Conservation (phyloP, 179 eudicot genomes). For the Beta corolliflora region DNA sequence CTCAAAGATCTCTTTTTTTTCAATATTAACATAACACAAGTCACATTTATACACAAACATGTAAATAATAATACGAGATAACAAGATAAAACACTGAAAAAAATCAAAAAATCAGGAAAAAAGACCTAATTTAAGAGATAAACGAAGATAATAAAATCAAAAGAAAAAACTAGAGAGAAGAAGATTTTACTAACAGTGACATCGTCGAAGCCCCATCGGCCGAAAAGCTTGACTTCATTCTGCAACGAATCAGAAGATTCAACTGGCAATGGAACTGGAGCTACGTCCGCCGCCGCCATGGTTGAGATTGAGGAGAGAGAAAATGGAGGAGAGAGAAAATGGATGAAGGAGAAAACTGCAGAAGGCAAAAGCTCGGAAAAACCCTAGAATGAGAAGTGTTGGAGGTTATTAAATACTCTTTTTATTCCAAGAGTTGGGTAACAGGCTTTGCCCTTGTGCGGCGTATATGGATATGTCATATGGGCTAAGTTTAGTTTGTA, state of each 20-base stretch:
- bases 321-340: not conserved
- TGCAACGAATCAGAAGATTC: not conserved
- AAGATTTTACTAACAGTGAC: not conserved
- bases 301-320: not conserved
- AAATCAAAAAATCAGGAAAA: not conserved
- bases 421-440: too few species aligned
- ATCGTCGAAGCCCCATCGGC: slow-evolving; percentile 7
- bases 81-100: not conserved
- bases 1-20: too few species aligned
- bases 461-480: too few species aligned
- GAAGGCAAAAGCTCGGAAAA: not conserved
- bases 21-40: not conserved
- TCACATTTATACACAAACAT: too few species aligned
- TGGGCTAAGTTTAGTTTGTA: too few species aligned
- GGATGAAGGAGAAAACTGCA: not conserved
- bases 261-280: not conserved
- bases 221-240: slow-evolving; percentile 18
- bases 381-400: not conserved
- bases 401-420: too few species aligned
- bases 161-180: not conserved
- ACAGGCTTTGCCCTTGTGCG: too few species aligned
- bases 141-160: too few species aligned
- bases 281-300: slow-evolving; percentile 2
- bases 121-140: not conserved
- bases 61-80: not conserved